These are phyloP conservation scores for Metschnikowia picachoensis DNA, from an alignment of 805 yeast genomes.

Conservation along the genomic window DNA sequence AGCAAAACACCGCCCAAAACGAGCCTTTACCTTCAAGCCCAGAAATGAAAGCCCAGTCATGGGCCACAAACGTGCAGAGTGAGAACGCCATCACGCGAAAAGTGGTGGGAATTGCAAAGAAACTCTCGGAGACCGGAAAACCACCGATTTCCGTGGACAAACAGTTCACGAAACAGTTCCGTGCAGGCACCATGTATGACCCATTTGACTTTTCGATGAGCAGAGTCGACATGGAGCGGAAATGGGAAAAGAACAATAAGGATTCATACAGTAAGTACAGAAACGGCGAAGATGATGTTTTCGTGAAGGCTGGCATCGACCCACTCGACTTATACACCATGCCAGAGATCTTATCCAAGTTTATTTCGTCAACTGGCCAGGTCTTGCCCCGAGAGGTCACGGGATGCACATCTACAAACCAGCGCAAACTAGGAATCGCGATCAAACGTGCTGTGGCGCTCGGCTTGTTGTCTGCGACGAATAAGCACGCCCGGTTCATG, in stretches of 20 bases:
- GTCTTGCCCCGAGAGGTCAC: constrained; percentile 70
- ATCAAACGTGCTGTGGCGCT: constrained; percentile 75
- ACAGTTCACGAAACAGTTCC: constrained; percentile 44
- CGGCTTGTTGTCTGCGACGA: constrained; percentile 76
- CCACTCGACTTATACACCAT: constrained; percentile 70
- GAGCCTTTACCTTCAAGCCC: constrained; percentile 26
- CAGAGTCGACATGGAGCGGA: constrained; percentile 47
- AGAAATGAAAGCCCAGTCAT: constrained; percentile 30
- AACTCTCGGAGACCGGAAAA: constrained; percentile 25
- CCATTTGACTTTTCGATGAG: constrained; percentile 77
- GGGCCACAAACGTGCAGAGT: constrained; percentile 23
- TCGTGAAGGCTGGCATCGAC: constrained; percentile 51
- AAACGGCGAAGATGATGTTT: constrained; percentile 20
- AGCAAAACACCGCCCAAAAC: neutral
- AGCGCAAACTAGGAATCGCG: constrained; percentile 69
- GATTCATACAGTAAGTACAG: constrained; percentile 24
- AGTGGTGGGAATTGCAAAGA: constrained; percentile 34
- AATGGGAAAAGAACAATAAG: constrained; percentile 14
- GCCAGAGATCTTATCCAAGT: constrained; percentile 66
- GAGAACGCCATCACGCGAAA: constrained; percentile 25
- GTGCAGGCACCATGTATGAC: constrained; percentile 57
- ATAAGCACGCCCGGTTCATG: constrained; percentile 50
- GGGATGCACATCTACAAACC: constrained; percentile 63
- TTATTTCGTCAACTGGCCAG: constrained; percentile 67
- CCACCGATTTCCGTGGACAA: constrained; percentile 34